These are phyloP conservation scores for Rhododendron simsii DNA, from an alignment of 148 eudicot species.

Conservation along the genomic window DNA sequence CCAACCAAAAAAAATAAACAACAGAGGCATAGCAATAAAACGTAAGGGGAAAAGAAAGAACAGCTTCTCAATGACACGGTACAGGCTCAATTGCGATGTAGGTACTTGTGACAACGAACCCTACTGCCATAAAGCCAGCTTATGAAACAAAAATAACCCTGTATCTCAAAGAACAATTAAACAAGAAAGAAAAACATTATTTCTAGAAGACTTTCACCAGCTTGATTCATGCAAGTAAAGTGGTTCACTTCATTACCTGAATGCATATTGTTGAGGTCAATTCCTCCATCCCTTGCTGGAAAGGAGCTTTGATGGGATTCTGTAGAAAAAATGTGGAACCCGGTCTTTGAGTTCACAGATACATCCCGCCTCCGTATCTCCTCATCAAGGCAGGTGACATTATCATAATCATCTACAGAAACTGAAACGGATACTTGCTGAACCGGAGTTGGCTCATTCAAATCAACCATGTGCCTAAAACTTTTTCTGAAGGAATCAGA, in stretches of 20 bases:
- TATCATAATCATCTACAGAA: slow-evolving; percentile 3
- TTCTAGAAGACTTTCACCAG: slow-evolving; percentile 22
- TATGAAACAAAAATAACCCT: not conserved
- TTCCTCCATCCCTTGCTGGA: slow-evolving; percentile 2
- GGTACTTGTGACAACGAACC: not conserved
- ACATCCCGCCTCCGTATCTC: slow-evolving; percentile 5
- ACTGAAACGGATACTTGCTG: slow-evolving; percentile 14
- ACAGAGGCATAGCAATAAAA: not conserved
- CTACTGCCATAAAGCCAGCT: not conserved
- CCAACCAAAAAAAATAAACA: not conserved
- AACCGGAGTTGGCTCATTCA: slow-evolving; percentile 23
- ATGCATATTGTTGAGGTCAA: not conserved
- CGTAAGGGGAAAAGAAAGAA: not conserved
- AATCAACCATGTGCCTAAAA: slow-evolving; percentile 17
- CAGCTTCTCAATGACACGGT: not conserved
- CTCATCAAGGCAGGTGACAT: not conserved
- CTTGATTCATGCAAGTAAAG: slow-evolving; percentile 5
- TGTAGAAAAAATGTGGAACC: not conserved
- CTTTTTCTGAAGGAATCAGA: slow-evolving; percentile 1
- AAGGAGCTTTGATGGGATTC: slow-evolving; percentile 13
- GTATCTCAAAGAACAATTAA: not conserved
- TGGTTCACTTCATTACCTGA: not conserved
- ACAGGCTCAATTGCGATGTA: not conserved
- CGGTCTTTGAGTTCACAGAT: slow-evolving; percentile 9
- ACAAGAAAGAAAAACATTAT: not conserved